phyloP scores from a whole-genome alignment of 164 flowering plant genomes.

The Macadamia integrifolia region DNA sequence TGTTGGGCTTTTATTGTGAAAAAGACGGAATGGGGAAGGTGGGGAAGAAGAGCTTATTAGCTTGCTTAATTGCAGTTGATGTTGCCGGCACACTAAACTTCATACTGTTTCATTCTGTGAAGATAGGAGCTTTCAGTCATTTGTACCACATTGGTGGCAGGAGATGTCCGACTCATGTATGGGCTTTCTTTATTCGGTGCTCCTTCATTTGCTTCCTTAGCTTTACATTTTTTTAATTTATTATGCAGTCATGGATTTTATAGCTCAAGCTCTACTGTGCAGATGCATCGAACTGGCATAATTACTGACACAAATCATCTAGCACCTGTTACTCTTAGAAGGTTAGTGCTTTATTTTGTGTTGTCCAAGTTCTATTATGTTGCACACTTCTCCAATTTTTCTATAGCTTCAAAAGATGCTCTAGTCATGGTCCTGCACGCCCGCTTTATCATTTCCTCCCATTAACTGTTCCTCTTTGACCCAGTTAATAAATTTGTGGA shows the following conservation, averaged over 20 bases:
- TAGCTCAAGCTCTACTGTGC: background rate
- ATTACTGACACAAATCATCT: background rate
- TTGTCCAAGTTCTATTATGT: background rate
- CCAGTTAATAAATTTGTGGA: no score
- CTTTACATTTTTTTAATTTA: background rate
- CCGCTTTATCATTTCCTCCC: no score
- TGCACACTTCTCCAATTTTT: no score
- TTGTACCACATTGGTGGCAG: conserved; percentile 35
- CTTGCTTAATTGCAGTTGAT: background rate
- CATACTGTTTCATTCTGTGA: conserved; percentile 1
- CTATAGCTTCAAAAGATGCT: no score
- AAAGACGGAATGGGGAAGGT: background rate
- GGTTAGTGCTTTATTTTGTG: background rate
- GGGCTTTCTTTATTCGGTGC: conserved; percentile 5
- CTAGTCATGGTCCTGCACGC: no score
- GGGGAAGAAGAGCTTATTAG: no score
- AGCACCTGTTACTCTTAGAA: conserved; percentile 6
- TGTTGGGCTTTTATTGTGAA: background rate
- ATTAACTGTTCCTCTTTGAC: no score
- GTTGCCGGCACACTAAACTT: background rate
- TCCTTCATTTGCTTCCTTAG: background rate
- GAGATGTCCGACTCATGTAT: conserved; percentile 49
- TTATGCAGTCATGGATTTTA: background rate
- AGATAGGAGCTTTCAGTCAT: conserved; percentile 57
- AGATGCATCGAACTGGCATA: conserved; percentile 7